A percentile compares a stretch with the other conserved stretches of the same genome.
phyloP scores from a whole-genome alignment of 345 rosid species.

The Syzygium aromaticum region DNA sequence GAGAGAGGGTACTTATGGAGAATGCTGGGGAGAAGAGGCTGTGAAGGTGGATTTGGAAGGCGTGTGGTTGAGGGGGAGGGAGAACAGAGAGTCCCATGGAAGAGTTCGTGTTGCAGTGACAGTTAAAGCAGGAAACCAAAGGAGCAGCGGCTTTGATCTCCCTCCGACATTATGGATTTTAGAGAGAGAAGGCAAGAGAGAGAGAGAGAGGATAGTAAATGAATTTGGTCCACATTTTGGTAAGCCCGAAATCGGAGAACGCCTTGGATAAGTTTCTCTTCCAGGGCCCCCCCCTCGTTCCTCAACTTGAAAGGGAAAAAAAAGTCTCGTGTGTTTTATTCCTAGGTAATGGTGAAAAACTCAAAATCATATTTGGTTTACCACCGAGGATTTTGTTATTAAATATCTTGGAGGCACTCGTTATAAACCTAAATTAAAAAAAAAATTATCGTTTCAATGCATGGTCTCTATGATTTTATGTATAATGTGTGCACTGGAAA shows the following conservation, averaged over 20 bases:
- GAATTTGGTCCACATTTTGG: constrained; percentile 23
- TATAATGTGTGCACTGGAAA: too few relatives aligned
- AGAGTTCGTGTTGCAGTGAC: neutral
- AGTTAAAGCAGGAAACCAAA: neutral
- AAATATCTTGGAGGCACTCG: too few relatives aligned
- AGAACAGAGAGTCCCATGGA: constrained; percentile 41
- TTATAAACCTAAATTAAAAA: too few relatives aligned
- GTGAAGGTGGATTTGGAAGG: constrained; percentile 10
- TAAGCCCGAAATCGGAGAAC: neutral
- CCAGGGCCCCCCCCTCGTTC: neutral
- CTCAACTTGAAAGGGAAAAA: neutral
- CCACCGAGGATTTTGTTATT: too few relatives aligned
- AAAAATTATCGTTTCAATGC: too few relatives aligned
- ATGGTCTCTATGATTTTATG: too few relatives aligned
- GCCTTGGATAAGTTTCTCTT: neutral
- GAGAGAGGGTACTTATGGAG: constrained; percentile 3
- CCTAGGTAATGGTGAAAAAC: neutral
- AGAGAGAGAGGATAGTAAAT: neutral
- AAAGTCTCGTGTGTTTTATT: neutral
- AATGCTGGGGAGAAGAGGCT: constrained; percentile 11
- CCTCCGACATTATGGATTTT: neutral
- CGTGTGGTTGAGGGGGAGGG: constrained; percentile 17
- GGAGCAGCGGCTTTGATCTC: neutral
- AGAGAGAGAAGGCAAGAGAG: neutral
- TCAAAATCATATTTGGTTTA: too few relatives aligned